Conservation (phyloP, 2,329 filamentous ascomycete genomes). For the Aspergillus fructus region DNA sequence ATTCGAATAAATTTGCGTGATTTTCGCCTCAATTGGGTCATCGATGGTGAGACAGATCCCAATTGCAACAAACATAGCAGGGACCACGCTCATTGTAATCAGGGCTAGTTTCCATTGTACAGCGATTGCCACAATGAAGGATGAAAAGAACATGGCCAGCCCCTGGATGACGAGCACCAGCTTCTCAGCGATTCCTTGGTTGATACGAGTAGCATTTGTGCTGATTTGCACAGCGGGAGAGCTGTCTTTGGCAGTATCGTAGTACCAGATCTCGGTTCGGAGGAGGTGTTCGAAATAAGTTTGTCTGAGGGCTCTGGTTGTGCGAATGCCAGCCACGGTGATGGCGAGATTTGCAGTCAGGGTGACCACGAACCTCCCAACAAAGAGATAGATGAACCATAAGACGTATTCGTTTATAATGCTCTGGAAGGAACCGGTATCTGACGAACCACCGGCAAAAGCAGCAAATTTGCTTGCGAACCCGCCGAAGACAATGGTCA, state of each 20-base stretch:
- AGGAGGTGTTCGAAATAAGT: slow-evolving; percentile 26
- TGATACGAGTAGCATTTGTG: slow-evolving; percentile 67
- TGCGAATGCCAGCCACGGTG: slow-evolving; percentile 17
- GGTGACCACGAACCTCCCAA: slow-evolving; percentile 33
- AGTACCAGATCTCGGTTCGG: slow-evolving; percentile 30
- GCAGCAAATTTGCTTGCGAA: slow-evolving; percentile 28
- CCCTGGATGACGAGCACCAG: slow-evolving; percentile 74
- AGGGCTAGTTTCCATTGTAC: slow-evolving; percentile 91
- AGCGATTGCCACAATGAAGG: slow-evolving; percentile 86
- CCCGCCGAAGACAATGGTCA: slow-evolving; percentile 41
- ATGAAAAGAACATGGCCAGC: slow-evolving; percentile 77
- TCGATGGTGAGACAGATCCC: slow-evolving; percentile 66
- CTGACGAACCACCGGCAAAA: slow-evolving; percentile 16
- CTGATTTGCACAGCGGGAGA: slow-evolving; percentile 31
- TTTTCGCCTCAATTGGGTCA: slow-evolving; percentile 74
- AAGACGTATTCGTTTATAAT: slow-evolving; percentile 22
- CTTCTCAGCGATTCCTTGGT: slow-evolving; percentile 92
- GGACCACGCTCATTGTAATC: slow-evolving; percentile 79
- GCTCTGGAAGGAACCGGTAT: slow-evolving; percentile 11
- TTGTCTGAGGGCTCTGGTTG: slow-evolving; percentile 26
- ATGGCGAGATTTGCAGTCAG: slow-evolving; percentile 30
- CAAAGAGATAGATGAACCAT: slow-evolving; percentile 39
- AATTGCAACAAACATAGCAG: slow-evolving; percentile 72
- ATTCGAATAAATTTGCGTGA: slow-evolving; percentile 74
- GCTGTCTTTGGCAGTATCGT: slow-evolving; percentile 27